Evolutionary conservation across 352 stramenopile genomes (phyloP), one percentile per base, ranked within the genome.

Genomic region (Pythium sukuiense): DNA sequence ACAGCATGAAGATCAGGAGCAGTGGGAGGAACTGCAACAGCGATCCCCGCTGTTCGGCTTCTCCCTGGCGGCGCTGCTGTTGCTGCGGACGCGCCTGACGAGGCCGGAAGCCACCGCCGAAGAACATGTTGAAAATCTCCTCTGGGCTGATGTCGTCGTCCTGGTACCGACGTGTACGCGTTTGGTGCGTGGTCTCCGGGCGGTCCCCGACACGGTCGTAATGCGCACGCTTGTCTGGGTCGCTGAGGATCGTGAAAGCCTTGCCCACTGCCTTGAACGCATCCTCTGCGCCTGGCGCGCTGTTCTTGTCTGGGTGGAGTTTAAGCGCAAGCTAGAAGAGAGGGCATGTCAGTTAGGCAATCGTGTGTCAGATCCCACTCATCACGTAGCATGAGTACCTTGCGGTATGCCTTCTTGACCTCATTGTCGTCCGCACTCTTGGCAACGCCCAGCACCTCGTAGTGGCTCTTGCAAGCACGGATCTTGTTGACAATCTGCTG

Each of bases 211-310:
- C 93, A 8, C 78, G 81, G 54, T 97, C 88, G 61, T 96, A 97
- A 61, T 96, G 81, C 46, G 85, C 76, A 27, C 89, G 86, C 69
- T 97, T 97, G 48, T 96, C 81, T 0, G 83, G 77, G 68, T 97
- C 90, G 48, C 89, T 97, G 46, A 97, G 74, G 26, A 95, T 87
- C 9, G 88, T 87, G 77, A 99, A 99, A 13, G 97, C 97, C 35
- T 98, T 92, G 60, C 88, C 88, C 3, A 96, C 88, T 2, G 88
- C 95, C 78, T 99, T 99, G 80, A 99, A 99, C 30, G 97, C 97
- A 67, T 99, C 97, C 71, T 99, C 97, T 5, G 97, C 96, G 43
- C 97, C 90, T 1, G 96, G 96, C 0, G 96, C 96, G 13, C 88
- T 97, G 79, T 99, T 99, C 78, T 97, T 97, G 70, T 97, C 90